Evolutionary conservation across 768 basidiomycete genomes (phyloP), one percentile per base, ranked within the genome.

Genomic region (Lactarius akahatsu): DNA sequence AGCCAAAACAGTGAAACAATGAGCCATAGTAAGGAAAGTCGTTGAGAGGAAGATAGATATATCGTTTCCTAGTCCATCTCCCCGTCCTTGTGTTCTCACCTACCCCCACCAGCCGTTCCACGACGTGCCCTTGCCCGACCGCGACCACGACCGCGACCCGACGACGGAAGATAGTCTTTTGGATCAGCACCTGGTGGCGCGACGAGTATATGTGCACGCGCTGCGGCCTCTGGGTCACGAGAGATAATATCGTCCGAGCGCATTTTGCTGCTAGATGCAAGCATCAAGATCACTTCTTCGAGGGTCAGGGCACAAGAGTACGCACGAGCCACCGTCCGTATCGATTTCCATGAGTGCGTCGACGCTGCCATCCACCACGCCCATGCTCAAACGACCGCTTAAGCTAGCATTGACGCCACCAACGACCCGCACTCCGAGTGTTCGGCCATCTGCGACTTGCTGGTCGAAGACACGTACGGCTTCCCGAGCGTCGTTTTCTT

Each of bases 371-470:
- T 69, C 61, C 26, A 66, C 63, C 18, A 62, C 65, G 9, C 70
- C 62, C 50, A 71, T 54, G 60, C 65, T 61, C 54, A 71, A 63
- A 41, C 70, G 70, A 34, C 70, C 70, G 43, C 68, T 69, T 23
- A 71, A 59, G 40, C 64, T 66, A 26, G 70, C 69, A 57, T 71
- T 70, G 52, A 69, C 69, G 16, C 70, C 70, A 40, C 70, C 70
- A 4, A 71, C 68, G 26, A 71, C 57, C 38, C 65, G 64, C 32
- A 71, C 70, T 28, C 59, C 63, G n/a, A 71, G 68, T 4, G 64
- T 66, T 28, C 70, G 68, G 18, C 70, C 70, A 54, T 71, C 70
- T 41, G 70, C 70, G 10, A 71, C 70, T 54, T 70, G 65, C n/a
- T 64, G 61, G 41, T 71, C 60, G 41, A 69, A 71, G 15, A 56